phyloP scores from a whole-genome alignment of 257 asterid species.

The Solanum verrucosum region DNA sequence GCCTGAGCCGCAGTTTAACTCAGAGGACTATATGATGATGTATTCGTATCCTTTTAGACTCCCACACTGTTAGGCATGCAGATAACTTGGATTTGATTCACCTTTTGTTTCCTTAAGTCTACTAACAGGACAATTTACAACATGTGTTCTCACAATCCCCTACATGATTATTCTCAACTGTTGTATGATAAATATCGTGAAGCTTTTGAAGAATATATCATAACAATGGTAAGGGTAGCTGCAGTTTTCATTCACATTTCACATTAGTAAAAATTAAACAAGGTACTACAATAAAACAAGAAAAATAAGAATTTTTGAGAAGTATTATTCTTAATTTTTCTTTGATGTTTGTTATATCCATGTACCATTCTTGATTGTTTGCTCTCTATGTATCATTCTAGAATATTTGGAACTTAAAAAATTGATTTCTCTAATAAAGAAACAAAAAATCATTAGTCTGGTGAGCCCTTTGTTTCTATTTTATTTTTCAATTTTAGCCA shows the following conservation, averaged over 20 bases:
- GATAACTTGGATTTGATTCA: neutral
- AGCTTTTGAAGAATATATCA: constrained; percentile 69
- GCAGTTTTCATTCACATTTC: neutral
- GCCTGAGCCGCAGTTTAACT: constrained; percentile 82
- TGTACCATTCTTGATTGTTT: neutral
- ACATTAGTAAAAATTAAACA: neutral
- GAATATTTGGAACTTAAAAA: neutral
- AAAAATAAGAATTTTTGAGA: neutral
- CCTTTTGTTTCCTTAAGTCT: constrained; percentile 15
- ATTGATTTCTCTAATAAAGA: neutral
- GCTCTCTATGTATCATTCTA: neutral
- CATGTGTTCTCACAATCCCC: constrained; percentile 96
- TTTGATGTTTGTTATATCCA: neutral
- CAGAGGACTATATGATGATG: constrained; percentile 89
- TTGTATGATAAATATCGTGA: constrained; percentile 82
- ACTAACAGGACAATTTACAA: constrained; percentile 72
- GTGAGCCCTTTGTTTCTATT: neutral
- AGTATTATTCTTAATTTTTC: neutral
- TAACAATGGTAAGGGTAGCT: constrained; percentile 45
- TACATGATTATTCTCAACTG: constrained; percentile 91
- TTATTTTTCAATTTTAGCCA: neutral
- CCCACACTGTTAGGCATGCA: neutral
- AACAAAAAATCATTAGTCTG: neutral
- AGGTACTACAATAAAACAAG: neutral
- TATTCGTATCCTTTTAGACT: constrained; percentile 56